phyloP scores from a whole-genome alignment of 176 grass and related monocot species.

The Bromus sterilis region DNA sequence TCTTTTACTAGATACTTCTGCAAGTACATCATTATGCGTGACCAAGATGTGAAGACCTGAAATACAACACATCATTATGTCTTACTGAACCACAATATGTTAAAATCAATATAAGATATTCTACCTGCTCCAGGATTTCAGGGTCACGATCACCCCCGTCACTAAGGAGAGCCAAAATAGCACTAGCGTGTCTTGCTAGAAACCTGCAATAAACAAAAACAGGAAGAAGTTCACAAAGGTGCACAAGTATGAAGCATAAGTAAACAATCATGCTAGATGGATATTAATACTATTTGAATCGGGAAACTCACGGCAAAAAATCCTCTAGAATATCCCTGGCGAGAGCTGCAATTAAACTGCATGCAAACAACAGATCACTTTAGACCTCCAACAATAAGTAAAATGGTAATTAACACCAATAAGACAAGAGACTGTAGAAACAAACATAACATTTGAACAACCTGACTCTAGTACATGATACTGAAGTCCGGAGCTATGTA shows the following conservation, averaged over 20 bases:
- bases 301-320: constrained; percentile 74
- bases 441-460: constrained; percentile 11
- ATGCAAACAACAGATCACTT: constrained; percentile 27
- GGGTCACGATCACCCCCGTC: constrained; percentile 77
- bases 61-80: constrained; percentile 23
- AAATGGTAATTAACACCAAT: not conserved
- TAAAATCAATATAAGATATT: constrained; percentile 1
- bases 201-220: constrained; percentile 50
- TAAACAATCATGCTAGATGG: not conserved
- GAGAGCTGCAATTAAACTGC: constrained; percentile 81
- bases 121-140: constrained; percentile 87
- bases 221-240: not conserved
- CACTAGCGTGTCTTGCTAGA: constrained; percentile 47
- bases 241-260: not conserved
- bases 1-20: constrained; percentile 97
- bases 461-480: not conserved
- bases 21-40: constrained; percentile 92
- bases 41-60: constrained; percentile 97
- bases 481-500: not conserved
- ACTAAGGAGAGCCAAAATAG: constrained; percentile 56
- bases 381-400: not conserved
- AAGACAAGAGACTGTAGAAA: not conserved
- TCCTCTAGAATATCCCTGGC: constrained; percentile 84
- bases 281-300: constrained; percentile 8
- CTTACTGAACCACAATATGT: constrained; percentile 13